These are phyloP conservation scores for Solanum hybrid DNA, from an alignment of 305 asterid species.

Conservation along the genomic window DNA sequence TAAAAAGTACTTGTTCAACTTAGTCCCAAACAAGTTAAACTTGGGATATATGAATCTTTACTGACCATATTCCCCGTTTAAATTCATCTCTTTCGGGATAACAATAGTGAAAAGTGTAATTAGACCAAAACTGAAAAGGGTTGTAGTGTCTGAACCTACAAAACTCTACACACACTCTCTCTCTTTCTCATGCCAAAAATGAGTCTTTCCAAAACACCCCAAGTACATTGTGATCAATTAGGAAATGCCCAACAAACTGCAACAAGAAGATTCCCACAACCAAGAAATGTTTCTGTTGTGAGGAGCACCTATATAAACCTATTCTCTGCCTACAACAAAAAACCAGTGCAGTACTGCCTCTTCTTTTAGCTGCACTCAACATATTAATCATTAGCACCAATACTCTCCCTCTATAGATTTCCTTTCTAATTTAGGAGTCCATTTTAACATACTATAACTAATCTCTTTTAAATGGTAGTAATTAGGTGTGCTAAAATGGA, in stretches of 20 bases:
- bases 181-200: constrained; percentile 48
- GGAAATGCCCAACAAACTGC: constrained; percentile 15
- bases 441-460: not conserved
- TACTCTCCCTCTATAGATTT: not conserved
- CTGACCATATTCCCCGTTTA: not conserved
- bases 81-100: not conserved
- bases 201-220: constrained; percentile 19
- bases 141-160: not conserved
- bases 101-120: not conserved
- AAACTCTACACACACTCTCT: constrained; percentile 1
- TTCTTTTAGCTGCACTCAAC: not conserved
- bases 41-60: not conserved
- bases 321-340: not conserved
- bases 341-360: not conserved
- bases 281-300: constrained; percentile 5
- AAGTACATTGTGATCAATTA: constrained; percentile 7
- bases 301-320: constrained; percentile 3
- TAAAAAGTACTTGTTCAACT: not conserved
- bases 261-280: constrained; percentile 16
- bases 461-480: constrained; percentile 6
- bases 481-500: constrained; percentile 11
- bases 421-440: not conserved
- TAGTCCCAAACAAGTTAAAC: not conserved
- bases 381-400: not conserved
- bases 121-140: not conserved